Evolutionary conservation across 805 yeast species (phyloP), one percentile per base, ranked within the genome.

Genomic region (Metschnikowia bowlesiae): DNA sequence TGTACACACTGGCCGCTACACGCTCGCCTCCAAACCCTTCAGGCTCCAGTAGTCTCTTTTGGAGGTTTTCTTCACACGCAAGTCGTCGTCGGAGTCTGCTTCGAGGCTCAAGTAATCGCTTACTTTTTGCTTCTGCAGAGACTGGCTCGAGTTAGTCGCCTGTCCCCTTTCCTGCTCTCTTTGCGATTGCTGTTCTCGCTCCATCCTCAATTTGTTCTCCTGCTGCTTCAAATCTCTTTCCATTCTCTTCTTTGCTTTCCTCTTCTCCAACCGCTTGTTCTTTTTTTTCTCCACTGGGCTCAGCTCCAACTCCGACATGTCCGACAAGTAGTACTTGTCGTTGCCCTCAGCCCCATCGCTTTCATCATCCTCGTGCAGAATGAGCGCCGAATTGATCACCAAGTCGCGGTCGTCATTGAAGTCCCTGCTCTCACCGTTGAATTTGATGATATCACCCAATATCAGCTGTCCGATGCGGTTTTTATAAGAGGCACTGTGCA

Each of bases 381-480:
- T 65, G 50, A 61, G 66, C 1, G 92, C 91, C 51, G 80, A 79
- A 64, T 87, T 87, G 4, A 70, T 64, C 2, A 85, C 87, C 52
- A 78, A 67, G 38, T 68, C 70, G 65, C 95, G 76, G 51, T 87
- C 92, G 66, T 87, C 94, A 46, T 79, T 81, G 63, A 87, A 87
- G 62, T 86, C 89, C 64, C 96, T 73, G 57, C 78, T 82, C 55
- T 81, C 81, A 8, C 96, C 96, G 52, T 77, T 80, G 62, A 82
- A 85, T 59, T 81, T 83, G 53, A 89, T 86, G 13, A 88, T 85
- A 54, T 85, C 87, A 2, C 96, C 96, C 48, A 89, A 68, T 6
- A 89, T 83, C 57, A 89, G 85, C 65, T 80, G 81, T 0, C 89
- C 91, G 6, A 82, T 58, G 52, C 96, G 70, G 48, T 79, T 76